These are phyloP conservation scores for Penicillium desertorum DNA, from an alignment of 495 filamentous ascomycete genomes.

Conservation along the genomic window DNA sequence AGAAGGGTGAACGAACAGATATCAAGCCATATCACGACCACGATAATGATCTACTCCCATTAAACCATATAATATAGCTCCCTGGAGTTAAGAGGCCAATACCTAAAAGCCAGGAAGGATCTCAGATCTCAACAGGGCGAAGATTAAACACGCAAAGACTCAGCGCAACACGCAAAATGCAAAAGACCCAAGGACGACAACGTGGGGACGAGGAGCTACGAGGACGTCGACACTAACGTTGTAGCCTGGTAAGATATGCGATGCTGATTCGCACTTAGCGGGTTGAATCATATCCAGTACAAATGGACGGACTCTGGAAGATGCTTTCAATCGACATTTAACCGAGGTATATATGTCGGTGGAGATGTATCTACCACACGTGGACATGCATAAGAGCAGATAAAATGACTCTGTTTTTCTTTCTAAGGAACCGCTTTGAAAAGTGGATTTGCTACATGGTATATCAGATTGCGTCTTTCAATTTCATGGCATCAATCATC, in stretches of 20 bases:
- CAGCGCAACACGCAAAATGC: too few species aligned
- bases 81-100: too few species aligned
- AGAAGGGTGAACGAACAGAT: too few species aligned
- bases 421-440: slow-evolving; percentile 26
- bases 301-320: neutral
- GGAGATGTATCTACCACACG: neutral
- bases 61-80: too few species aligned
- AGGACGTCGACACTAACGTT: neutral
- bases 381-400: neutral
- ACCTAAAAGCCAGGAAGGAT: too few species aligned
- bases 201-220: too few species aligned
- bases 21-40: too few species aligned
- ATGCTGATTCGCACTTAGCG: neutral
- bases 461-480: slow-evolving; percentile 27
- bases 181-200: too few species aligned
- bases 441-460: slow-evolving; percentile 17
- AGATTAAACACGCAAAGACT: too few species aligned
- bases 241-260: neutral
- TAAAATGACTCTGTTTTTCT: neutral
- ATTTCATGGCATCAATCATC: slow-evolving; percentile 19
- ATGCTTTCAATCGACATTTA: neutral
- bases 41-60: too few species aligned
- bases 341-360: neutral
- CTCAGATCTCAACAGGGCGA: too few species aligned
- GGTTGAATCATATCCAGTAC: neutral